Evolutionary conservation across 2,329 filamentous ascomycete genomes (phyloP).

Genomic region (Beauveria scarabaeidicola): DNA sequence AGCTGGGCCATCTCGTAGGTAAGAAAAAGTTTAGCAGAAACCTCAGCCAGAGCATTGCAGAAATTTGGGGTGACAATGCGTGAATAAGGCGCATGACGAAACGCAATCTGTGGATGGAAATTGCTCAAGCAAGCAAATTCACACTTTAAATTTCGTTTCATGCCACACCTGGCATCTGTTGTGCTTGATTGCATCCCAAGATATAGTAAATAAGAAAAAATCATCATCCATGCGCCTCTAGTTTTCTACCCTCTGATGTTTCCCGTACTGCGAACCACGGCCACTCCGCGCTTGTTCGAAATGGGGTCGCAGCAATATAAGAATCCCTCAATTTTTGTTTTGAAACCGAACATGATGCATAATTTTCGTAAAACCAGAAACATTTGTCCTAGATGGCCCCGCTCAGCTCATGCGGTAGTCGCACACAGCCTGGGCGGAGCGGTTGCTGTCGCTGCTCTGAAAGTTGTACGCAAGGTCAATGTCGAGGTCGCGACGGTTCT

Average conservation of each 20-base stretch:
- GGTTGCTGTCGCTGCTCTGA: conserved; percentile 63
- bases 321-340: conserved; percentile 2
- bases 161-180: not conserved
- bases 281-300: not conserved
- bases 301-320: conserved; percentile 6
- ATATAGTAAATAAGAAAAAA: conserved; percentile 1
- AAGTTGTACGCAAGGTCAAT: conserved; percentile 80
- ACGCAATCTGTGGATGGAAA: not conserved
- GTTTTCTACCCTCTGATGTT: conserved; percentile 5
- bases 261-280: conserved; percentile 4
- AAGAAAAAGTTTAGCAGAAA: conserved; percentile 59
- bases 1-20: conserved; percentile 51
- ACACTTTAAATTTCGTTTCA: not conserved
- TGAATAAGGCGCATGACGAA: not conserved
- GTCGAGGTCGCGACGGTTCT: conserved; percentile 92
- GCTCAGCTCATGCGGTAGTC: conserved; percentile 70
- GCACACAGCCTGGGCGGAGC: conserved; percentile 60
- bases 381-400: not conserved
- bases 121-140: not conserved
- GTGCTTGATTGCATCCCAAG: not conserved
- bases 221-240: conserved; percentile 11
- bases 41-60: conserved; percentile 61
- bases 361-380: not conserved
- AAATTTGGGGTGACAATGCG: conserved; percentile 54
- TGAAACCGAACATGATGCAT: not conserved